Conservation (phyloP, 495 filamentous ascomycete species). For the Podospora fimiseda region DNA sequence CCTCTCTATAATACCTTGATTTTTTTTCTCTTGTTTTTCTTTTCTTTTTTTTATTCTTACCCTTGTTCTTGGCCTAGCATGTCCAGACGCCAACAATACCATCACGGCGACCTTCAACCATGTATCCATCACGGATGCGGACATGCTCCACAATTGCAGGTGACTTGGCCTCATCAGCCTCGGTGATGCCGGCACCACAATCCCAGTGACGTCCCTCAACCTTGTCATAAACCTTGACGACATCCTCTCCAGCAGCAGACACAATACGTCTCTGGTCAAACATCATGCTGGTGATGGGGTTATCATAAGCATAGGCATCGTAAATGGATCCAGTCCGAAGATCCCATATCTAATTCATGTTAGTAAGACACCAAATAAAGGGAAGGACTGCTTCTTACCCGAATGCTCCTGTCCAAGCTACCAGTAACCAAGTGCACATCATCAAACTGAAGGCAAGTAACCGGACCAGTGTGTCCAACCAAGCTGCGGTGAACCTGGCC, state of each 20-base stretch:
- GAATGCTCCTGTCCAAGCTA: slow-evolving; percentile 85
- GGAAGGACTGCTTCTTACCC: slow-evolving; percentile 63
- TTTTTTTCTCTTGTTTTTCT: background rate
- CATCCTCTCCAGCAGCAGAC: slow-evolving; percentile 80
- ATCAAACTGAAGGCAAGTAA: slow-evolving; percentile 94
- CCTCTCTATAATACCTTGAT: background rate
- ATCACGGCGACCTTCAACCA: slow-evolving; percentile 83
- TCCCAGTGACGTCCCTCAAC: slow-evolving; percentile 94
- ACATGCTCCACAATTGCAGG: slow-evolving; percentile 78
- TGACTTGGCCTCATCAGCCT: slow-evolving; percentile 53
- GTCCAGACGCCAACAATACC: slow-evolving; percentile 90
- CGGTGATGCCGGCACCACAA: slow-evolving; percentile 73
- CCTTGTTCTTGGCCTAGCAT: slow-evolving; percentile 24
- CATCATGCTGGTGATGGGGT: slow-evolving; percentile 94
- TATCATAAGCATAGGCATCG: slow-evolving; percentile 93
- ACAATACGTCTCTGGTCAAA: slow-evolving; percentile 91
- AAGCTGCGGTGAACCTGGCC: slow-evolving; percentile 94
- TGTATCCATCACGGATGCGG: slow-evolving; percentile 87
- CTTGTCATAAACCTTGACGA: slow-evolving; percentile 98
- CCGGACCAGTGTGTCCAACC: slow-evolving; percentile 92
- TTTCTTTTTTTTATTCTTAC: background rate
- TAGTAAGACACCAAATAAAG: slow-evolving; percentile 10
- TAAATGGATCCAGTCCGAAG: slow-evolving; percentile 92
- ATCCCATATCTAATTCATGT: slow-evolving; percentile 80
- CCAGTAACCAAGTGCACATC: slow-evolving; percentile 93